Percentiles rank a stretch among this genome's conserved stretches.
These are phyloP conservation scores for Phaeosphaeria sp. DNA, from an alignment of 2,329 filamentous ascomycete genomes.

Conservation along the genomic window DNA sequence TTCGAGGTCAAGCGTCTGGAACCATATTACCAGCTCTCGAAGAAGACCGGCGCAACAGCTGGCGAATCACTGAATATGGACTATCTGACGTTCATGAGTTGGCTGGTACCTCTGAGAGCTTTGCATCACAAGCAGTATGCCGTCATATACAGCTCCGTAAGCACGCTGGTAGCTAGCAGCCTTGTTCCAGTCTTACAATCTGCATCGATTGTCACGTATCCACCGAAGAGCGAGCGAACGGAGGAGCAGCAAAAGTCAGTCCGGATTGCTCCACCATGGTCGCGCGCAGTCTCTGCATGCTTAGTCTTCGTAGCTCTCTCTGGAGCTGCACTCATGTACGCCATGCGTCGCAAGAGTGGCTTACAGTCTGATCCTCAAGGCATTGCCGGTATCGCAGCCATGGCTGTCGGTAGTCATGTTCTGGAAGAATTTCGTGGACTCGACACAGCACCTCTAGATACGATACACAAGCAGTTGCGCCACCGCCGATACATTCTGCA, in stretches of 20 bases:
- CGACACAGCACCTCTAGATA: conserved; percentile 69
- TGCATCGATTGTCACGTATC: conserved; percentile 65
- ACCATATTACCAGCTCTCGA: conserved; percentile 55
- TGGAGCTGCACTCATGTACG: conserved; percentile 64
- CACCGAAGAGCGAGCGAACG: conserved; percentile 56
- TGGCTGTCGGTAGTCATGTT: conserved; percentile 77
- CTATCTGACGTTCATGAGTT: conserved; percentile 72
- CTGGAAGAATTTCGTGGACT: conserved; percentile 76
- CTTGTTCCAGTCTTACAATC: conserved; percentile 73
- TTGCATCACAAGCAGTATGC: conserved; percentile 70
- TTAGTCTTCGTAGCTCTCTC: conserved; percentile 65
- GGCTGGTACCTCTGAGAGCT: conserved; percentile 69
- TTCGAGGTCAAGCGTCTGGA: conserved; percentile 60
- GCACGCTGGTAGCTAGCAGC: conserved; percentile 70
- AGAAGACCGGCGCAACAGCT: conserved; percentile 45
- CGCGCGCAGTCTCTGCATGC: conserved; percentile 64
- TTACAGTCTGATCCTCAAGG: conserved; percentile 72
- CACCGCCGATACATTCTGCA: conserved; percentile 71
- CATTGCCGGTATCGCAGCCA: conserved; percentile 75
- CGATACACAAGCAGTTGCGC: conserved; percentile 73
- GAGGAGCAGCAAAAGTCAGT: conserved; percentile 61
- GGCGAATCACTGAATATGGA: conserved; percentile 71
- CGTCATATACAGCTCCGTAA: conserved; percentile 70
- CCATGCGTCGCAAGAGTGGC: conserved; percentile 69
- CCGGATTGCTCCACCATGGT: conserved; percentile 64